These are phyloP conservation scores for Nannizziopsis barbatae DNA, from an alignment of 2,329 filamentous ascomycete genomes.

Conservation along the genomic window DNA sequence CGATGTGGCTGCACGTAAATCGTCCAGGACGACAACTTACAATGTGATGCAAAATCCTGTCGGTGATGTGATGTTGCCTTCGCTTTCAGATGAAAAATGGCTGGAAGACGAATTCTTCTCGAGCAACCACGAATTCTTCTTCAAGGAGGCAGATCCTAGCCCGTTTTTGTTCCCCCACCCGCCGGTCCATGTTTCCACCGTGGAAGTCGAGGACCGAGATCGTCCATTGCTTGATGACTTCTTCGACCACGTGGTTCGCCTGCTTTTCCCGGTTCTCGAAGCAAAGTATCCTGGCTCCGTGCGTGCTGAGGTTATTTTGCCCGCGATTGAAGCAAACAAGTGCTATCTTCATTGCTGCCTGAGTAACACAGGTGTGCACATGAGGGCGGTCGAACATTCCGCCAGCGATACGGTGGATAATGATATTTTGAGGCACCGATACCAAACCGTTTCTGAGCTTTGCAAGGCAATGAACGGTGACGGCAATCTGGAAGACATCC, in stretches of 20 bases:
- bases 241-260: constrained; percentile 71
- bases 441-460: constrained; percentile 69
- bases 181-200: constrained; percentile 38
- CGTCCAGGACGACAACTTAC: constrained; percentile 85
- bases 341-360: constrained; percentile 92
- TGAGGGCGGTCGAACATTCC: constrained; percentile 60
- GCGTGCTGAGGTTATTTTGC: constrained; percentile 70
- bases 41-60: constrained; percentile 79
- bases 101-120: constrained; percentile 61
- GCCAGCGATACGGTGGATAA: constrained; percentile 65
- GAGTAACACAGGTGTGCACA: constrained; percentile 82
- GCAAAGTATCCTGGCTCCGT: constrained; percentile 76
- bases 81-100: constrained; percentile 56
- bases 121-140: constrained; percentile 49
- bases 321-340: constrained; percentile 80
- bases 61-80: constrained; percentile 54
- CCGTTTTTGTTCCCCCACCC: constrained; percentile 74
- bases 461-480: constrained; percentile 70
- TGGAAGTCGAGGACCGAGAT: constrained; percentile 74
- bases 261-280: constrained; percentile 86
- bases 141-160: constrained; percentile 58
- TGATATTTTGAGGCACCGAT: constrained; percentile 83
- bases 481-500: constrained; percentile 70
- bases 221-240: constrained; percentile 83
- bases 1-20: constrained; percentile 70